These are phyloP conservation scores for Colletotrichum australisinense DNA, from an alignment of 2,329 filamentous ascomycete species.

Conservation along the genomic window DNA sequence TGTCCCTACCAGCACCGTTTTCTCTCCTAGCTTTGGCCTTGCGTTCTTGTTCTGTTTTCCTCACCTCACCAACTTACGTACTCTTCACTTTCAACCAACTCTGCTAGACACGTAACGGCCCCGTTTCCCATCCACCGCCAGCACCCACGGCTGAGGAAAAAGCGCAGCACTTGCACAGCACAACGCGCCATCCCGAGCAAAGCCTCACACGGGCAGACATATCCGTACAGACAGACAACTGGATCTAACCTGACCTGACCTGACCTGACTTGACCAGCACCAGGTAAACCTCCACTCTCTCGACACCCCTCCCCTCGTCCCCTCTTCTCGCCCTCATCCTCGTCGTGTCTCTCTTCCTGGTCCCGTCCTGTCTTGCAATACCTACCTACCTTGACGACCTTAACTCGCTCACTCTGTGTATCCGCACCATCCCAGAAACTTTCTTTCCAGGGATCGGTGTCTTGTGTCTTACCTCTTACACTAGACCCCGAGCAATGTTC, in stretches of 20 bases:
- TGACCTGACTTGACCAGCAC: not conserved
- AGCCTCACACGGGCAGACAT: slow-evolving; percentile 15
- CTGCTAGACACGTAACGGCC: not conserved
- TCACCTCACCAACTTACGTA: slow-evolving; percentile 5
- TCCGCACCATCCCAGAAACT: not conserved
- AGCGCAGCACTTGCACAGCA: slow-evolving; percentile 3
- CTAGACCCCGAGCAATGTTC: slow-evolving; percentile 19
- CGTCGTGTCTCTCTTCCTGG: not conserved
- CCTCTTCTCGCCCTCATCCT: not conserved
- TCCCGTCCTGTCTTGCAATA: not conserved
- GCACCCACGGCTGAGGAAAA: not conserved
- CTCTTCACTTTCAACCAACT: not conserved
- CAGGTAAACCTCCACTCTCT: not conserved
- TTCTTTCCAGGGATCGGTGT: slow-evolving; percentile 21
- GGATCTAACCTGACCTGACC: not conserved
- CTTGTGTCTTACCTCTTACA: slow-evolving; percentile 27
- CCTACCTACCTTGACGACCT: not conserved
- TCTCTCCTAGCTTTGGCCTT: not conserved
- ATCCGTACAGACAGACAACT: not conserved
- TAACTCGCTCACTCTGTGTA: not conserved
- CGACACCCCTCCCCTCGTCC: not conserved
- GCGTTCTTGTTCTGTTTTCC: not conserved
- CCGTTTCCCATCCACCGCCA: not conserved
- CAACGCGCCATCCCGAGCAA: not conserved
- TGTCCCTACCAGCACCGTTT: not conserved